Evolutionary conservation across 345 rosid genomes (phyloP), one percentile per base, ranked within the genome.

Genomic region (Salix viminalis): DNA sequence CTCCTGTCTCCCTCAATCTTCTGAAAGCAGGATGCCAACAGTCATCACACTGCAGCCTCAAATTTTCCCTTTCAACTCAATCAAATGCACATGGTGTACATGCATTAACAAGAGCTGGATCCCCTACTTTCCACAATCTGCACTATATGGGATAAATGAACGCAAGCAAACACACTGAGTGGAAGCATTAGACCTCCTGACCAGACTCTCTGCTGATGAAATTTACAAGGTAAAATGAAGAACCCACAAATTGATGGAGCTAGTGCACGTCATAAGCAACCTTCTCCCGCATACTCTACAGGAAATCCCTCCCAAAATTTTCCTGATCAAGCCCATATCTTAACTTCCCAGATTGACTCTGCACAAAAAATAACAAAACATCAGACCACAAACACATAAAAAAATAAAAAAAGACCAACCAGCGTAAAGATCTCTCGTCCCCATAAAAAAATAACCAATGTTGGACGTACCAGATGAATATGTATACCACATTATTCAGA

Each of bases 121-220:
- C 76, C 69, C 74, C 80, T 74, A 77, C 60, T 73, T 77, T 61
- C 76, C 83, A 78, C 73, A 81, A 80, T 76, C 80, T 65, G 85
- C 81, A 83, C 83, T 73, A 76, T 61, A 77, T 50, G 76, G 71
- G 81, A 69, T 9, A 52, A 79, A 69, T 61, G 77, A 67, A 23
- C 60, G 52, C 85, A 90, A 86, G 79, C 84, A 76, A 83, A 76
- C 90, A 87, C 91, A 84, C 85, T 39, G 71, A 81, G 81, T 76
- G 76, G 87, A 86, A 75, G 87, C 75, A 76, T 73, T 75, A 58
- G 41, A 80, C 77, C 86, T 66, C 81, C 84, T 80, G 83, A 72
- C 74, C 82, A 77, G 78, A 82, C 65, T 75, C 76, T 68, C 68
- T 24, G 66, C 68, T 18, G 81, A 76, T 28, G 36, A 69, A 70